These are phyloP conservation scores for Penicillium palitans DNA, from an alignment of 2,329 filamentous ascomycete species.

Conservation along the genomic window DNA sequence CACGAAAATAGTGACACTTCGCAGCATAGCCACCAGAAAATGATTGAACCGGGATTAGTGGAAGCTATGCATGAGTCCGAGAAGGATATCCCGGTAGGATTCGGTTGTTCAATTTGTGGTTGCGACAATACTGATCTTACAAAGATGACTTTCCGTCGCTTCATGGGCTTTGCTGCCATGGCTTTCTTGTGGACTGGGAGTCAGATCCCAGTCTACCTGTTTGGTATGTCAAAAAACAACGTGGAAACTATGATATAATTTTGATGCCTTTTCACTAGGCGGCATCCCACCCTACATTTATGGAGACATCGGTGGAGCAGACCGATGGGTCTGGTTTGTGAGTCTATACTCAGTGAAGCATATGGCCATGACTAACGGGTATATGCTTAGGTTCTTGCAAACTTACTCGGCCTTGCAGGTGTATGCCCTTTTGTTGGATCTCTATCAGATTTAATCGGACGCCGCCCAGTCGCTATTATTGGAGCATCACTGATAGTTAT, in stretches of 20 bases:
- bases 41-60: slow-evolving; percentile 48
- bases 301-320: slow-evolving; percentile 59
- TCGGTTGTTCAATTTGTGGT: not conserved
- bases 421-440: slow-evolving; percentile 66
- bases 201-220: slow-evolving; percentile 59
- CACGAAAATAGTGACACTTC: slow-evolving; percentile 32
- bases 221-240: slow-evolving; percentile 35
- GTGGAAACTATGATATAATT: slow-evolving; percentile 3
- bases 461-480: slow-evolving; percentile 59
- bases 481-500: slow-evolving; percentile 57
- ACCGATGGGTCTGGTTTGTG: slow-evolving; percentile 63
- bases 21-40: slow-evolving; percentile 48
- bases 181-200: slow-evolving; percentile 62
- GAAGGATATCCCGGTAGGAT: slow-evolving; percentile 46
- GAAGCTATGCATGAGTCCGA: slow-evolving; percentile 45
- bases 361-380: not conserved
- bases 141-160: slow-evolving; percentile 52
- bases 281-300: slow-evolving; percentile 59
- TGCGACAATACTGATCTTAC: slow-evolving; percentile 4
- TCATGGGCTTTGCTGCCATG: slow-evolving; percentile 59
- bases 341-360: slow-evolving; percentile 13
- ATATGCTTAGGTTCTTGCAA: slow-evolving; percentile 44
- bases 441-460: slow-evolving; percentile 63
- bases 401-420: slow-evolving; percentile 57
- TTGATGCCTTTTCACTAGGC: slow-evolving; percentile 24